Base-by-base conservation (phyloP, 805 yeast genomes). In the Cyberlindnera japonica region DNA sequence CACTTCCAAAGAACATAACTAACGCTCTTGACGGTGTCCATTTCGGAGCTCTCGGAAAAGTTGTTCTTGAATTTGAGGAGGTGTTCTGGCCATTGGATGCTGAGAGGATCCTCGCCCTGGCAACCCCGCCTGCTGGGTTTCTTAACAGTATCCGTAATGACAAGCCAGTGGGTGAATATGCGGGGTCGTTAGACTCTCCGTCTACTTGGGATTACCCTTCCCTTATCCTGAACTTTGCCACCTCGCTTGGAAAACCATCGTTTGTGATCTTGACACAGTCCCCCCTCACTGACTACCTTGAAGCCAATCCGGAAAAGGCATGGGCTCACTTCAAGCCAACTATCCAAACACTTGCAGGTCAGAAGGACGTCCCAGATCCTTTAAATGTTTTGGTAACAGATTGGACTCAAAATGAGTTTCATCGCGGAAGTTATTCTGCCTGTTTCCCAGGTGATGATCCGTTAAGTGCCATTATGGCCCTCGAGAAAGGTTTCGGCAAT, bases 401-500 rank as follows among this genome's bases (percentile, higher is more conserved):
- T 20, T 91, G 98, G 98, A 82, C 95, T 1, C 57, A 59, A 2
- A 95, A 90, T 50, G 87, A 88, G 1, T 86, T 71, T 54, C 72
- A 86, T 3, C 64, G 84, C 40, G 98, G 98, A 3, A 79, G 96
- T 1, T 91, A 87, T 60, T 72, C 86, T 10, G 89, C 90, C 0
- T 74, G 86, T 40, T 59, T 66, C 26, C 77, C 82, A 0, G 81
- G 79, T 7, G 84, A 83, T 58, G 87, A 81, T 51, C 87, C 95
- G 0, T 65, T 75, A 9, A 81, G 75, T 38, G 58, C 78, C 14
- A 73, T 83, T 0, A 57, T 77, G 13, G 83, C 81, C n/a, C 68
- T 85, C 42, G 68, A 74, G 15, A 74, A 74, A 18, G 85, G 88
- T 0, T 64, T 72, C 16, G 78, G 71, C 11, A 67, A 69, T 8